Percentiles rank a stretch among this genome's conserved stretches.
phyloP scores from a whole-genome alignment of 345 rosid species.

The Viola odorata region DNA sequence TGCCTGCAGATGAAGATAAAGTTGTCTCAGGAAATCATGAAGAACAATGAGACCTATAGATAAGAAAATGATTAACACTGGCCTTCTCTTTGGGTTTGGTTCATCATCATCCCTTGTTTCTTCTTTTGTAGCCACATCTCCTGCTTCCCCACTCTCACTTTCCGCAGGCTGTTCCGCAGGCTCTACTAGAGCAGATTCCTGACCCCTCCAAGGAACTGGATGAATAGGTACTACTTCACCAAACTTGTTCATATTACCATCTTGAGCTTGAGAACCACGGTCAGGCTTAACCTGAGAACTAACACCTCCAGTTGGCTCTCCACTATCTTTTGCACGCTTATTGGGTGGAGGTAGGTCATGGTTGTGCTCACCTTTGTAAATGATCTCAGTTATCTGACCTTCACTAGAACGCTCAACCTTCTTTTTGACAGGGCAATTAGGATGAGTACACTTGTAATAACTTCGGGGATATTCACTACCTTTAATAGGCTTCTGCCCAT shows the following conservation, averaged over 20 bases:
- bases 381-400: slow-evolving; percentile 87
- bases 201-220: slow-evolving; percentile 31
- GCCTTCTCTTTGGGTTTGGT: slow-evolving; percentile 73
- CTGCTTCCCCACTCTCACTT: slow-evolving; percentile 48
- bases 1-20: slow-evolving; percentile 40
- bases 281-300: slow-evolving; percentile 42
- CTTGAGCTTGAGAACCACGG: slow-evolving; percentile 20
- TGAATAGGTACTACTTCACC: slow-evolving; percentile 22
- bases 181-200: slow-evolving; percentile 35
- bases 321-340: slow-evolving; percentile 54
- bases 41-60: slow-evolving; percentile 3
- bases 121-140: slow-evolving; percentile 33
- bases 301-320: slow-evolving; percentile 29
- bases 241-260: slow-evolving; percentile 22
- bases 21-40: slow-evolving; percentile 3
- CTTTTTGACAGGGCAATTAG: slow-evolving; percentile 79
- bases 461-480: slow-evolving; percentile 94
- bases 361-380: slow-evolving; percentile 90
- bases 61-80: slow-evolving; percentile 13
- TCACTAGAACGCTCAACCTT: slow-evolving; percentile 83
- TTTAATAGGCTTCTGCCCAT: slow-evolving; percentile 94
- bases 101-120: slow-evolving; percentile 46
- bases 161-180: slow-evolving; percentile 28
- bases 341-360: slow-evolving; percentile 68
- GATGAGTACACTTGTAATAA: slow-evolving; percentile 89